phyloP scores from a whole-genome alignment of 805 yeast species.

The Wickerhamomyces hampshirensis region DNA sequence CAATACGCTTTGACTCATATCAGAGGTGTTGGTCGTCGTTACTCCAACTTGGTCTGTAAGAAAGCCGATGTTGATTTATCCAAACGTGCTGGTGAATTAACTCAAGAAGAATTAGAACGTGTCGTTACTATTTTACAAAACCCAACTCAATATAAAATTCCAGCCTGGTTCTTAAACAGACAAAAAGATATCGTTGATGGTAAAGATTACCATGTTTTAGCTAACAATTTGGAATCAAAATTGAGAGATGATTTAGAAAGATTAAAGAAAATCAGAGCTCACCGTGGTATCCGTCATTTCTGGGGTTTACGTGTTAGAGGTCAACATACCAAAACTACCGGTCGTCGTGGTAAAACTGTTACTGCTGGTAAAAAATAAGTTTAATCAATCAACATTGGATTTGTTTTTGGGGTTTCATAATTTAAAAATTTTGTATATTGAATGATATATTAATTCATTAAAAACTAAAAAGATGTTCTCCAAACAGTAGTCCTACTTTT shows the following conservation, averaged over 20 bases:
- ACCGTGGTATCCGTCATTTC: conserved; percentile 99
- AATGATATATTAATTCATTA: conserved; percentile 1
- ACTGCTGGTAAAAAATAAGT: conserved; percentile 10
- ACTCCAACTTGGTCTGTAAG: conserved; percentile 99
- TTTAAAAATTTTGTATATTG: conserved; percentile 16
- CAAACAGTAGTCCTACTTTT: too few species aligned
- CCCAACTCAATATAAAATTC: conserved; percentile 99
- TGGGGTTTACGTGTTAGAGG: conserved; percentile 99
- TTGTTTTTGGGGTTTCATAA: conserved; percentile 5
- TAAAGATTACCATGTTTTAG: conserved; percentile 98
- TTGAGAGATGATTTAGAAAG: conserved; percentile 99
- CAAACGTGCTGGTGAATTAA: conserved; percentile 99
- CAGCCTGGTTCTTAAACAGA: conserved; percentile 99
- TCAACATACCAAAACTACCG: conserved; percentile 99
- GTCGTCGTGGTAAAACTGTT: conserved; percentile 72
- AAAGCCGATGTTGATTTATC: conserved; percentile 98
- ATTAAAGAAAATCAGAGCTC: conserved; percentile 99
- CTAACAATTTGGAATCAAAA: conserved; percentile 98
- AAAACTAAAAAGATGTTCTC: too few species aligned
- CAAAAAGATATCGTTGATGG: conserved; percentile 98
- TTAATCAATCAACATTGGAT: neutral
- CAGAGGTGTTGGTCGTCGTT: conserved; percentile 99
- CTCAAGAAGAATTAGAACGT: conserved; percentile 99
- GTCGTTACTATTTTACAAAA: conserved; percentile 99
- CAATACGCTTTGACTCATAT: conserved; percentile 99